A percentile compares a stretch with the other conserved stretches of the same genome.
Conservation (phyloP, 2,329 filamentous ascomycete genomes). For the Aspergillus bombycis region DNA sequence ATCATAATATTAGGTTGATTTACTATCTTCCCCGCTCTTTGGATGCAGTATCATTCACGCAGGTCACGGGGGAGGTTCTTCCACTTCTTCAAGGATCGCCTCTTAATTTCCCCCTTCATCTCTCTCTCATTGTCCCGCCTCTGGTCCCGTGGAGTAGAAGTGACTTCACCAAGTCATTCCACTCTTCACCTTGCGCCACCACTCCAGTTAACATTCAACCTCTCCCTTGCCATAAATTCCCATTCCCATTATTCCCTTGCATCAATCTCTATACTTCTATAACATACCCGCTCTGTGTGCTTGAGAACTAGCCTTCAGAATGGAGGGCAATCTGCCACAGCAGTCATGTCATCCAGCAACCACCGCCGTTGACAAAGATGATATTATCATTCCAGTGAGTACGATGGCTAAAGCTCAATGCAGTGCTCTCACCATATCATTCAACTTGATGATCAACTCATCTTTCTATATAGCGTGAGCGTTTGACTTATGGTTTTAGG, state of each 20-base stretch:
- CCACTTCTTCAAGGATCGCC: neutral
- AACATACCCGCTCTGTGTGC: neutral
- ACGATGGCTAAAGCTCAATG: neutral
- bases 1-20: too few relatives aligned
- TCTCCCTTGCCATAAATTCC: neutral
- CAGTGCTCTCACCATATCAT: neutral
- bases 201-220: neutral
- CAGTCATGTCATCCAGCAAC: slow-evolving; percentile 28
- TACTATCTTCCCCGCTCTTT: neutral
- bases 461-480: neutral
- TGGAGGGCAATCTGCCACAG: slow-evolving; percentile 22
- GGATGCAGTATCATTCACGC: neutral
- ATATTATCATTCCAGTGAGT: slow-evolving; percentile 47
- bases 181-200: neutral
- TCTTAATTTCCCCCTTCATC: neutral
- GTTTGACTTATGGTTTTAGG: slow-evolving; percentile 47
- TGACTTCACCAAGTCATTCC: slow-evolving; percentile 1
- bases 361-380: slow-evolving; percentile 47
- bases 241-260: neutral
- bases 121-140: neutral
- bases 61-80: neutral
- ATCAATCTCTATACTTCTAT: neutral
- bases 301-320: neutral
- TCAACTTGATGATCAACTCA: neutral
- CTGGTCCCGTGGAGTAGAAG: neutral